Base-by-base conservation (phyloP, 805 yeast species). In the Saccharomycopsis sp. region DNA sequence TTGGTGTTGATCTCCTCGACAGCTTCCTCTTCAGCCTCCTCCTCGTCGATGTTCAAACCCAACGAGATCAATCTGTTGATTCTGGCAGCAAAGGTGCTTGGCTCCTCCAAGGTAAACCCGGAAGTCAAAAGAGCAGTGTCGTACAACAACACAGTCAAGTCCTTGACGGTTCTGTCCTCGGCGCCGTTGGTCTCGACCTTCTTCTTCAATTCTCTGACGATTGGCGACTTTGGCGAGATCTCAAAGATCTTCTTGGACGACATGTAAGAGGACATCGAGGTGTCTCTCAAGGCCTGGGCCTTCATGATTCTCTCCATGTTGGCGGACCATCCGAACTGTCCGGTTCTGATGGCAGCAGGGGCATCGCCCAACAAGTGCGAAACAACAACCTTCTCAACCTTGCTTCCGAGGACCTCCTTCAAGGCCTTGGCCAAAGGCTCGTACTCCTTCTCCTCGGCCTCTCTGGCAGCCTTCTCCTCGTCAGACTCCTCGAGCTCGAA, bases 271-370 rank as follows among this genome's bases (percentile, higher is more conserved):
- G 98, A 91, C 99, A 94, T 94, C 69, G 96, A 83, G 69, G 96
- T 89, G 78, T 94, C 99, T 82, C 98, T 91, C 72, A 94, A 82
- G 69, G 99, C 99, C 83, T 94, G 99, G 64, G 99, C 99, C 84
- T 94, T 94, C 99, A 94, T 94, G 84, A 94, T 94, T 87, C 99
- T 93, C 84, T 94, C 99, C 99, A 94, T 94, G 84, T 94, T 94
- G 72, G 99, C 99, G 68, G 99, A 94, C 99, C 99, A 94, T 76
- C 99, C 99, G 77, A 94, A 94, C 82, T 94, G 98, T 68, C 97
- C 98, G 68, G 99, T 94, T 85, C 99, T 91, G 75, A 94, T 94
- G 69, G 99, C 99, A 76, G 99, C 99, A 77, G 99, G 99, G 60
- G 98, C 92, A 73, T 92, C 97, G 70, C 92, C 90, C 73, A 94